These are phyloP conservation scores for Erysimum pusillum DNA, from an alignment of 441 rosid species.

Conservation along the genomic window DNA sequence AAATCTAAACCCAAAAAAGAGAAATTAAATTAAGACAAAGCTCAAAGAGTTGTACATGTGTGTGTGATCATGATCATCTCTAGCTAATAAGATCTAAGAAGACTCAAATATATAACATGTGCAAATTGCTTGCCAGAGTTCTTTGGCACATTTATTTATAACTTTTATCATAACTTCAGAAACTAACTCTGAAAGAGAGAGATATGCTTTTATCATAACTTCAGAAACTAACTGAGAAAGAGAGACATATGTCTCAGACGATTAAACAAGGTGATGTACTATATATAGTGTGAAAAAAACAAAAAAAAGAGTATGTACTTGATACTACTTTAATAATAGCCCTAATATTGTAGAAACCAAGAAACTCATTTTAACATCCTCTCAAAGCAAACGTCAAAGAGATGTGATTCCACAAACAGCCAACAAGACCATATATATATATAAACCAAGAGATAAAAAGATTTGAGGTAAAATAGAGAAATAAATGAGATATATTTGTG, in stretches of 20 bases:
- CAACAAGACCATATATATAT: slow-evolving; percentile 14
- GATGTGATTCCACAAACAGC: slow-evolving; percentile 33
- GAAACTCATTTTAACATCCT: slow-evolving; percentile 25
- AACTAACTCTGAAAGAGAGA: no score
- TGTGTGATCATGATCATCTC: slow-evolving; percentile 39
- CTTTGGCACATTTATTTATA: slow-evolving; percentile 8
- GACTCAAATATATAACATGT: slow-evolving; percentile 20
- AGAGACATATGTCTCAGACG: slow-evolving; percentile 9
- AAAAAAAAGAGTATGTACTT: slow-evolving; percentile 29
- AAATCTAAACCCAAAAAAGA: slow-evolving; percentile 2
- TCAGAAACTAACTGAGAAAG: slow-evolving; percentile 30
- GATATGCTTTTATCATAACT: no score
- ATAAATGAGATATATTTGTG: neutral
- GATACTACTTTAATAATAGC: slow-evolving; percentile 43
- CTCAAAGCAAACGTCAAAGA: slow-evolving; percentile 34
- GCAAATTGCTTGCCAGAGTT: slow-evolving; percentile 5
- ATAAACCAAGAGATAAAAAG: slow-evolving; percentile 15
- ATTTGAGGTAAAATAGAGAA: neutral
- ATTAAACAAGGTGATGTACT: slow-evolving; percentile 20
- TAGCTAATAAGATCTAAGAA: slow-evolving; percentile 1
- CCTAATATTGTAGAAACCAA: slow-evolving; percentile 47
- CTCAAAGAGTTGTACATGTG: slow-evolving; percentile 16
- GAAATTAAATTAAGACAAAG: slow-evolving; percentile 8
- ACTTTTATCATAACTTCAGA: slow-evolving; percentile 20
- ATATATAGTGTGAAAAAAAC: neutral